A percentile compares a stretch with the other conserved stretches of the same genome.
These are phyloP conservation scores for Candida jianshihensis DNA, from an alignment of 805 yeast species.

Conservation along the genomic window DNA sequence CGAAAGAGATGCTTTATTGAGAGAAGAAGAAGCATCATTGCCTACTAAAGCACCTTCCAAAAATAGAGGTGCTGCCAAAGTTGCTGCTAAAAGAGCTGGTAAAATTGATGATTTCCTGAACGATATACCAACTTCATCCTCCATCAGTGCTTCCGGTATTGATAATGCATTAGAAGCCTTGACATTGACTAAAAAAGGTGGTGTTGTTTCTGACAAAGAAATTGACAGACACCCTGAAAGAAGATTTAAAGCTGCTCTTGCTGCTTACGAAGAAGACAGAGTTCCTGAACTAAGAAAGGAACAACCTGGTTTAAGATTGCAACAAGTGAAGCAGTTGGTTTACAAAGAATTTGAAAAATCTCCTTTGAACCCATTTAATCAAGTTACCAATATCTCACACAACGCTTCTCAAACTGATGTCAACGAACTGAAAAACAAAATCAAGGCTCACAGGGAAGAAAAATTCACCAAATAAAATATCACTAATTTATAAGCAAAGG, in stretches of 20 bases:
- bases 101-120: constrained; percentile 64
- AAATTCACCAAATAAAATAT: neutral
- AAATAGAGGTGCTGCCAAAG: constrained; percentile 62
- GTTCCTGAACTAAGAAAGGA: constrained; percentile 69
- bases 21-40: constrained; percentile 57
- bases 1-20: constrained; percentile 65
- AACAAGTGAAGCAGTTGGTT: constrained; percentile 67
- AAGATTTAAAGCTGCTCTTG: constrained; percentile 74
- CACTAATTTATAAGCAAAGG: neutral
- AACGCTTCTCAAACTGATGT: constrained; percentile 56
- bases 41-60: constrained; percentile 53
- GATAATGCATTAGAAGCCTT: constrained; percentile 77
- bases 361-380: constrained; percentile 81
- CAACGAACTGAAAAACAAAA: constrained; percentile 36
- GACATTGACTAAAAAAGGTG: constrained; percentile 51
- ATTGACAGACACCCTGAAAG: constrained; percentile 86
- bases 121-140: constrained; percentile 40
- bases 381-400: constrained; percentile 48
- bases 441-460: constrained; percentile 43
- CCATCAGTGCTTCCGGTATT: constrained; percentile 65
- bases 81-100: constrained; percentile 52
- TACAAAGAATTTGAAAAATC: constrained; percentile 78
- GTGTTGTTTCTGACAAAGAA: constrained; percentile 51
- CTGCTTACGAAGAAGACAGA: constrained; percentile 64
- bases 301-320: constrained; percentile 72